Evolutionary conservation across 2,329 filamentous ascomycete species (phyloP).

Genomic region (Xylaria multiplex): DNA sequence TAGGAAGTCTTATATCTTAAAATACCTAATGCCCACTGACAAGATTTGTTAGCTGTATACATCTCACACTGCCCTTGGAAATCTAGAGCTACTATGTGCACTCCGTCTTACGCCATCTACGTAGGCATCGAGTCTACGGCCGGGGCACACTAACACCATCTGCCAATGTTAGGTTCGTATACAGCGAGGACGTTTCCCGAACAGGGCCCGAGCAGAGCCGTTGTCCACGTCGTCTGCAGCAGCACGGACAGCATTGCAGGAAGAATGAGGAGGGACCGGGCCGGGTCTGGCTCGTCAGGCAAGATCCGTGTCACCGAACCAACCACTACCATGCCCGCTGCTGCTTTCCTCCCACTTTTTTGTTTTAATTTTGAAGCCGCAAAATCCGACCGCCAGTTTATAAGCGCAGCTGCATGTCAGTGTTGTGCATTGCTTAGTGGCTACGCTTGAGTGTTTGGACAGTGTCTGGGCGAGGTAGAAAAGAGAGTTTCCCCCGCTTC

Average conservation of each 20-base stretch:
- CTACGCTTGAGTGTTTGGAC: conserved; percentile 21
- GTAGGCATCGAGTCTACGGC: background rate
- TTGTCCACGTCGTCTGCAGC: conserved; percentile 32
- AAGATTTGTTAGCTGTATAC: background rate
- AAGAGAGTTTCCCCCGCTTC: conserved; percentile 16
- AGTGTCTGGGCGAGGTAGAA: conserved; percentile 26
- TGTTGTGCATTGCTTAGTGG: conserved; percentile 30
- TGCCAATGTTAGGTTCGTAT: background rate
- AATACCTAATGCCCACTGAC: background rate
- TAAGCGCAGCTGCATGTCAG: conserved; percentile 36
- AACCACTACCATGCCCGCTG: conserved; percentile 15
- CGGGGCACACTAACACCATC: background rate
- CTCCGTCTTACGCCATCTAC: background rate
- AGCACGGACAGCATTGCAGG: conserved; percentile 28
- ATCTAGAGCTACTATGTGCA: background rate
- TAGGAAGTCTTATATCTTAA: background rate
- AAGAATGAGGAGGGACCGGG: conserved; percentile 21
- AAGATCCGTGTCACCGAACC: conserved; percentile 30
- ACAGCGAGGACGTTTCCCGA: conserved; percentile 4
- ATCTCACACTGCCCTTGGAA: background rate
- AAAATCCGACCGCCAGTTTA: conserved; percentile 35
- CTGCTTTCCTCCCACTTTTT: conserved; percentile 31
- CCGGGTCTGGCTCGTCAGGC: conserved; percentile 21
- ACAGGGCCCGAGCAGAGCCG: conserved; percentile 8
- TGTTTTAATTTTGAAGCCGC: conserved; percentile 24